Evolutionary conservation across 768 basidiomycete genomes (phyloP).

Genomic region (Pleurotus djamor): DNA sequence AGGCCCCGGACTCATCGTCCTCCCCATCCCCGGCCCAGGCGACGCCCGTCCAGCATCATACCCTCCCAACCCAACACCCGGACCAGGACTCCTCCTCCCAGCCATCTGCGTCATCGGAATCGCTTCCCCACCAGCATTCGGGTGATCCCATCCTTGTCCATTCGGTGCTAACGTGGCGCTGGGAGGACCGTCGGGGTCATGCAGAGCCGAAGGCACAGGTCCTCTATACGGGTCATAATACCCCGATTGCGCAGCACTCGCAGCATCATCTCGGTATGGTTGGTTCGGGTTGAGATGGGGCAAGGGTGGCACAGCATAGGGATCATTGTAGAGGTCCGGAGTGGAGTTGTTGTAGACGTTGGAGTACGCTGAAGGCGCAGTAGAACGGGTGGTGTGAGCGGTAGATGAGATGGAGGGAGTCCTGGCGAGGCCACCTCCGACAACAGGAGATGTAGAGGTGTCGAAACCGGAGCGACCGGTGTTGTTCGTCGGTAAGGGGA

Average conservation of each 20-base stretch:
- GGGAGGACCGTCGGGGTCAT: slow-evolving; percentile 29
- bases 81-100: slow-evolving; percentile 33
- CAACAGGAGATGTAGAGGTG: slow-evolving; percentile 48
- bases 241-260: slow-evolving; percentile 11
- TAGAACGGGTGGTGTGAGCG: neutral
- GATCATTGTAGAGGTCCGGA: slow-evolving; percentile 55
- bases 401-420: slow-evolving; percentile 31
- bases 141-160: slow-evolving; percentile 15
- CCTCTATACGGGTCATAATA: slow-evolving; percentile 85
- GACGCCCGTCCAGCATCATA: slow-evolving; percentile 18
- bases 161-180: slow-evolving; percentile 8
- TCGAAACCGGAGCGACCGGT: slow-evolving; percentile 77
- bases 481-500: slow-evolving; percentile 66
- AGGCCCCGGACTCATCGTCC: slow-evolving; percentile 16
- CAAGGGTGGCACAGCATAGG: slow-evolving; percentile 81
- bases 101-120: slow-evolving; percentile 77
- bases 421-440: slow-evolving; percentile 44
- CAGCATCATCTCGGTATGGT: slow-evolving; percentile 75
- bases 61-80: slow-evolving; percentile 31
- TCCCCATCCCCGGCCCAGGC: slow-evolving; percentile 14
- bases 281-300: slow-evolving; percentile 79
- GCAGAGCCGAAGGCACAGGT: slow-evolving; percentile 66
- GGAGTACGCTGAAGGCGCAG: neutral
- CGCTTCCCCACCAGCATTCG: slow-evolving; percentile 45
- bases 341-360: slow-evolving; percentile 45